A percentile compares a stretch with the other conserved stretches of the same genome.
Conservation (phyloP, 805 yeast genomes). For the Sugiyamaella smithiae region DNA sequence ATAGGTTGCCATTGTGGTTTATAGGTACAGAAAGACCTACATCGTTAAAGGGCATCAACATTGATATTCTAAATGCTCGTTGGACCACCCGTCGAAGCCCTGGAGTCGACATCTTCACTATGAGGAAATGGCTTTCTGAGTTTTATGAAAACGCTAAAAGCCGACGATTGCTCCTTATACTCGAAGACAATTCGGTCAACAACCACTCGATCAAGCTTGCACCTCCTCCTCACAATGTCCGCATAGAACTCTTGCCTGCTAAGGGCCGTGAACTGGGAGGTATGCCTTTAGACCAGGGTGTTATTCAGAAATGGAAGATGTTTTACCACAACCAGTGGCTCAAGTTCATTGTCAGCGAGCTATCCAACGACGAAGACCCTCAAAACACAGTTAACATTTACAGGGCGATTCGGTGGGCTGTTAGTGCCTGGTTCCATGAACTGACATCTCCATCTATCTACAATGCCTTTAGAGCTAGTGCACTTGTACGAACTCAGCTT, state of each 20-base stretch:
- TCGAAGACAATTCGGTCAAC: slow-evolving; percentile 11
- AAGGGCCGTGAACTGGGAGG: slow-evolving; percentile 12
- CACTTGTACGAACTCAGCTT: neutral
- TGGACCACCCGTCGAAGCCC: slow-evolving; percentile 10
- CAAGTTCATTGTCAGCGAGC: slow-evolving; percentile 3
- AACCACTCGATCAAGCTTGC: slow-evolving; percentile 13
- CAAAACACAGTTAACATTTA: slow-evolving; percentile 7
- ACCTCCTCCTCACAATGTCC: slow-evolving; percentile 12
- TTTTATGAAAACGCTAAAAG: slow-evolving; percentile 8
- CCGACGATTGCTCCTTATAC: slow-evolving; percentile 7
- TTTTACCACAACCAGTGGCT: slow-evolving; percentile 14
- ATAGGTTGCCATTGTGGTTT: slow-evolving; percentile 15
- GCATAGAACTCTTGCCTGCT: slow-evolving; percentile 13
- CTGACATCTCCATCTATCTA: slow-evolving; percentile 1
- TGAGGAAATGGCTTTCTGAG: slow-evolving; percentile 15
- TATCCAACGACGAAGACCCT: slow-evolving; percentile 7
- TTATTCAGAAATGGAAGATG: slow-evolving; percentile 11
- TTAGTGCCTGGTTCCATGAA: slow-evolving; percentile 15
- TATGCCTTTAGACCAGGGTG: slow-evolving; percentile 14
- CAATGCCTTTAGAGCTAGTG: slow-evolving; percentile 6
- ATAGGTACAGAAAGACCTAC: slow-evolving; percentile 13
- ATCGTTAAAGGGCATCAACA: slow-evolving; percentile 10
- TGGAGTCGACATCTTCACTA: slow-evolving; percentile 12
- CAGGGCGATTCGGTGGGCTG: slow-evolving; percentile 13
- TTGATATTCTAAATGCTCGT: slow-evolving; percentile 4